A percentile compares a stretch with the other conserved stretches of the same genome.
phyloP scores from a whole-genome alignment of 2,329 filamentous ascomycete genomes.

The Paramyrothecium sp. region DNA sequence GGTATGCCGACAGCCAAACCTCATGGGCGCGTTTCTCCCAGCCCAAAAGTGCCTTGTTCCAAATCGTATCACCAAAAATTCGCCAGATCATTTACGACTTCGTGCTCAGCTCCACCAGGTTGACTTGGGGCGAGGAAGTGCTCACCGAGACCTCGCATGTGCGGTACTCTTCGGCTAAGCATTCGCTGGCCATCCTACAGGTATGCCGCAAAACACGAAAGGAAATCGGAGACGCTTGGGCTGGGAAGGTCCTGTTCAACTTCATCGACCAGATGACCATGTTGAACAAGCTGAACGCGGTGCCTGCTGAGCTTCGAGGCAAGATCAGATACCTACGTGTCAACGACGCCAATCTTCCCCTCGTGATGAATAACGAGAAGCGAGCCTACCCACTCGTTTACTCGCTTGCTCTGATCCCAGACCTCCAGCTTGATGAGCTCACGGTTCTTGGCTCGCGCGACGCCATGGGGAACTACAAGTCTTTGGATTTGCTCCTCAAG shows the following conservation, averaged over 20 bases:
- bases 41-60: too few relatives aligned
- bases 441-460: too few relatives aligned
- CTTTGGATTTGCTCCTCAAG: constrained; percentile 1
- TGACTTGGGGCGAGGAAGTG: background rate
- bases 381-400: constrained; percentile 1
- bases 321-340: constrained; percentile 7
- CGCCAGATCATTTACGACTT: constrained; percentile 2
- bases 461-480: too few relatives aligned
- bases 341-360: background rate
- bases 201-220: constrained; percentile 6
- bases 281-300: constrained; percentile 5
- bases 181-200: constrained; percentile 7
- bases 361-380: background rate
- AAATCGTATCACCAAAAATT: background rate
- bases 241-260: constrained; percentile 7
- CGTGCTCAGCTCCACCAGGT: constrained; percentile 1
- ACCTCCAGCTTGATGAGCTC: too few relatives aligned
- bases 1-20: too few relatives aligned
- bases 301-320: constrained; percentile 1
- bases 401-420: constrained; percentile 1
- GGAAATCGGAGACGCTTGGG: constrained; percentile 10
- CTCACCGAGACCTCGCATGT: background rate
- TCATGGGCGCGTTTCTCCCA: too few relatives aligned
- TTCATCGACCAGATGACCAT: constrained; percentile 6
- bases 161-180: background rate